phyloP scores from a whole-genome alignment of 2,329 filamentous ascomycete genomes.

The Trichothecium roseum region DNA sequence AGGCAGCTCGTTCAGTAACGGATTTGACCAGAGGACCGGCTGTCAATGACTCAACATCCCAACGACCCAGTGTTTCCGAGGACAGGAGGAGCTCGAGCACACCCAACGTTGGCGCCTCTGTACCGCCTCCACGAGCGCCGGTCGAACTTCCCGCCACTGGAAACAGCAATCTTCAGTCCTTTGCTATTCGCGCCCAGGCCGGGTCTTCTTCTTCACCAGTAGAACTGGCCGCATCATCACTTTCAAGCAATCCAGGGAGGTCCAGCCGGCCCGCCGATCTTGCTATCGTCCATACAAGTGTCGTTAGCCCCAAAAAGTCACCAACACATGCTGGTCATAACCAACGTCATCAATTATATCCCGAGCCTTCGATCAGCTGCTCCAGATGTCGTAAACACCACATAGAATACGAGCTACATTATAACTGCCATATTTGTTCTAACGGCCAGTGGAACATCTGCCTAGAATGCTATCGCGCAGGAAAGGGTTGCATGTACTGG shows the following conservation, averaged over 20 bases:
- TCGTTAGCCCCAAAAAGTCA: conserved; percentile 19
- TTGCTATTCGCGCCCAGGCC: conserved; percentile 24
- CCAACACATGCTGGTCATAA: conserved; percentile 24
- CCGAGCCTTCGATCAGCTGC: conserved; percentile 66
- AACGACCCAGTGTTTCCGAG: conserved; percentile 30
- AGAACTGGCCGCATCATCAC: conserved; percentile 5
- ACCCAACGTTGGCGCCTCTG: conserved; percentile 17
- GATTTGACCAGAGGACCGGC: conserved; percentile 40
- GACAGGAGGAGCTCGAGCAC: conserved; percentile 32
- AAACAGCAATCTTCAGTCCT: conserved; percentile 9
- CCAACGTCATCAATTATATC: conserved; percentile 41
- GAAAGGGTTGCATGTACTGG: conserved; percentile 76
- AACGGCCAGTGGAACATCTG: conserved; percentile 71
- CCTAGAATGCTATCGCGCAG: conserved; percentile 64
- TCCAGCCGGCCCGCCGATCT: conserved; percentile 28
- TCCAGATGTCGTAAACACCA: conserved; percentile 57
- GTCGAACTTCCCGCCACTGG: conserved; percentile 9
- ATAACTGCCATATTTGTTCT: conserved; percentile 65
- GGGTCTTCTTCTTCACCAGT: conserved; percentile 10
- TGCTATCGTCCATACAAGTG: conserved; percentile 22
- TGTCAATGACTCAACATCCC: conserved; percentile 22
- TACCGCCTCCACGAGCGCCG: conserved; percentile 8
- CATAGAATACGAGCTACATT: conserved; percentile 81
- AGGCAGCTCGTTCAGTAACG: conserved; percentile 52
- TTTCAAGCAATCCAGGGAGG: conserved; percentile 7